Evolutionary conservation across 108 stramenopile species (phyloP), one percentile per base, ranked within the genome.

Genomic region (Nitzschia sp.): DNA sequence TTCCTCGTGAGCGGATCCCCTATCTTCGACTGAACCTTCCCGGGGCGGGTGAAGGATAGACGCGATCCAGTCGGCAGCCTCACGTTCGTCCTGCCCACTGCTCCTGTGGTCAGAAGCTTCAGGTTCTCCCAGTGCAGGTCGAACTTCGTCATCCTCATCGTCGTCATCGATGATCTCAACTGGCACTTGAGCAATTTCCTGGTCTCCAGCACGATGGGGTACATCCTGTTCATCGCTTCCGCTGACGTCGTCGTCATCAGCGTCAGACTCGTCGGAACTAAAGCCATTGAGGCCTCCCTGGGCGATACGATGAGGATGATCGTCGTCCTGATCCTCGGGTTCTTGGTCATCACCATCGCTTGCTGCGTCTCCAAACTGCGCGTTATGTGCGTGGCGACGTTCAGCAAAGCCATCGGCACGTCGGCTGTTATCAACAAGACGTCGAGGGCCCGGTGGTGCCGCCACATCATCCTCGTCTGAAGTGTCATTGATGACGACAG

Each of bases 231-330:
- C 38, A 9, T 42, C n/a, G n/a, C 38, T 42, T 42, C 38, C 38
- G 38, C 6, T 6, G 38, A 13, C 38, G 13, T 42, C 38, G 38
- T 42, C 13, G 38, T 42, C 38, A 42, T 42, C 38, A n/a, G n/a
- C n/a, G n/a, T n/a, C n/a, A n/a, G n/a, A n/a, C n/a, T 59, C 33
- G 32, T 34, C 29, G 32, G 32, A 59, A 17, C 57, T 59, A 19
- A 19, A 8, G 5, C 17, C 57, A 31, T 28, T 5, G 17, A 59
- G n/a, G 17, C 5, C 57, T 24, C 33, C 57, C 17, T 59, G 29
- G 3, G 15, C 21, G 4, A 59, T 59, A 5, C 32, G 29, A 59
- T 31, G 29, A 5, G 57, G 13, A 19, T 19, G 38, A 46, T 17
- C 13, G 61, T 42, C 33, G 36, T 27, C 25, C 21, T 42, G 5